phyloP scores from a whole-genome alignment of 805 yeast genomes.

The Metschnikowia hibisci region DNA sequence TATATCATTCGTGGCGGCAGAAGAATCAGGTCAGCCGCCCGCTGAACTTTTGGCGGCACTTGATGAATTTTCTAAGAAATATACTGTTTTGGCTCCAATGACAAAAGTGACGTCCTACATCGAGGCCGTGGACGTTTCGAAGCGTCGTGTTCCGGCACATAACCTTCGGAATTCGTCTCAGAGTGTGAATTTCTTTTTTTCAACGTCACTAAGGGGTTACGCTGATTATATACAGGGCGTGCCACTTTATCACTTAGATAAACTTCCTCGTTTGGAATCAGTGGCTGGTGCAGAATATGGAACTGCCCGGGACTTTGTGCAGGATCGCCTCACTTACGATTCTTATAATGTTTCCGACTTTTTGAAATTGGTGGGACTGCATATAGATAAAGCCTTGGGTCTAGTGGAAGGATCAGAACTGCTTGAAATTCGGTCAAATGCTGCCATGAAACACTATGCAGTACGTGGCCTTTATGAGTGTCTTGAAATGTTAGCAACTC shows the following conservation, averaged over 20 bases:
- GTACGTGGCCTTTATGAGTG: slow-evolving; percentile 13
- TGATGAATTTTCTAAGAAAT: slow-evolving; percentile 5
- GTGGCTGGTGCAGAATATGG: slow-evolving; percentile 12
- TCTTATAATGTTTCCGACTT: slow-evolving; percentile 11
- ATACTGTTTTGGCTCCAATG: slow-evolving; percentile 5
- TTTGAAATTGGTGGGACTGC: slow-evolving; percentile 1
- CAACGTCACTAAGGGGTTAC: slow-evolving; percentile 15
- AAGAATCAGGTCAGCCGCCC: slow-evolving; percentile 13
- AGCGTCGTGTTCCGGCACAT: slow-evolving; percentile 6
- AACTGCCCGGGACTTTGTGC: slow-evolving; percentile 11
- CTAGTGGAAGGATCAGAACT: slow-evolving; percentile 9
- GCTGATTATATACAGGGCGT: slow-evolving; percentile 14
- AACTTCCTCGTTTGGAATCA: background rate
- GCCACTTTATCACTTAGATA: slow-evolving; percentile 13
- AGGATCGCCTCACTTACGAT: background rate
- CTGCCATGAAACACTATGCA: slow-evolving; percentile 16
- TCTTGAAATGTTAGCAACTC: slow-evolving; percentile 9
- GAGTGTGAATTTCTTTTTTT: slow-evolving; percentile 14
- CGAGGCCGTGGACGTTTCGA: slow-evolving; percentile 15
- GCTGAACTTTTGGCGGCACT: slow-evolving; percentile 6
- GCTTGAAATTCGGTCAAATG: slow-evolving; percentile 8
- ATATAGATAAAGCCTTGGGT: slow-evolving; percentile 4
- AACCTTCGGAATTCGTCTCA: slow-evolving; percentile 9
- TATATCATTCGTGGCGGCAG: slow-evolving; percentile 17
- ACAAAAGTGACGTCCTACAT: slow-evolving; percentile 5